Evolutionary conservation across 768 basidiomycete species (phyloP), one percentile per base, ranked within the genome.

Genomic region (Naganishia randhawae): DNA sequence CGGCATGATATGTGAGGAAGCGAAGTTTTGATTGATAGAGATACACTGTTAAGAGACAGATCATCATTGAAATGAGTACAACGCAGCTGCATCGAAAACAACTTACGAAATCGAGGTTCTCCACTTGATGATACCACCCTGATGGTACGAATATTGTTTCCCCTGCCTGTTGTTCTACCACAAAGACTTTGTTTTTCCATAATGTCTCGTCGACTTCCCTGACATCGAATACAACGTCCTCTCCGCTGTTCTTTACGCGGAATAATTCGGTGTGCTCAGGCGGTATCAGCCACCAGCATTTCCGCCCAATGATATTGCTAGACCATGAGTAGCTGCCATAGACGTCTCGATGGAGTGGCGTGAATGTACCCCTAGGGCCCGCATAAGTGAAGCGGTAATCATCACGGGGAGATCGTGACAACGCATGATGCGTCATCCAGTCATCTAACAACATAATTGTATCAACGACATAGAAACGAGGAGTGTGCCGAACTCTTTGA

Each of bases 11-110:
- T 69, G 64, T 0, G 77, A 76, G 5, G 75, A 67, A 50, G 75
- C 72, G 66, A 76, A 78, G 68, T 81, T 81, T 72, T 81, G 80
- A 64, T 81, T 81, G 74, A 81, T 75, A 1, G 80, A 81, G 35
- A 81, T 78, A 61, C 78, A 78, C 75, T 75, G 64, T 51, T 57
- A 14, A 52, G 35, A 64, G 9, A 48, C 17, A 5, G n/a, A 16
- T 19, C 29, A 50, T 14, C 33, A 29, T 1, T 27, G 22, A 2
- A 9, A 14, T 19, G 1, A 29, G 14, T 42, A 48, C 13, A 33
- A 41, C 1, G 14, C 1, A 16, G 45, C 53, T 17, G 11, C 16
- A 45, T n/a, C n/a, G 13, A 9, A 32, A 17, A 25, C 11, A 1
- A 72, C 76, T 71, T 53, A 76, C 77, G 65, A 78, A 77, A 52